phyloP scores from a whole-genome alignment of 257 asterid species.

The Solanum acaule region DNA sequence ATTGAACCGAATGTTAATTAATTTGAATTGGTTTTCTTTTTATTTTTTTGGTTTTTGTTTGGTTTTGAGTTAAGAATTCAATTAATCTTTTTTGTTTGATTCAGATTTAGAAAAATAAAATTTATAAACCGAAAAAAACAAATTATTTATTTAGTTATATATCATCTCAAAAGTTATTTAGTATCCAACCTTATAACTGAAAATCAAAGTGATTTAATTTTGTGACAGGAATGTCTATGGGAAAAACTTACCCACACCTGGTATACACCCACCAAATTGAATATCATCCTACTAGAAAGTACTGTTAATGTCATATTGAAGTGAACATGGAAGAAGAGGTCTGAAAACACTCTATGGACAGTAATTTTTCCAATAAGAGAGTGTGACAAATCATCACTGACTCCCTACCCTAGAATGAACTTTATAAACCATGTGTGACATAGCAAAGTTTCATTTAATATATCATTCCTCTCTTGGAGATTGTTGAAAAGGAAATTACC shows the following conservation, averaged over 20 bases:
- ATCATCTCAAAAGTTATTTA: no score
- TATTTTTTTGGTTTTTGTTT: no score
- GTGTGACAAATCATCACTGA: not conserved
- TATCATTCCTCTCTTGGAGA: not conserved
- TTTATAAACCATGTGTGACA: not conserved
- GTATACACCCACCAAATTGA: not conserved
- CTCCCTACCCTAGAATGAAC: not conserved
- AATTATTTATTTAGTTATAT: no score
- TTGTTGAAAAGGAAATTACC: not conserved
- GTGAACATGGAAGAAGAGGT: not conserved
- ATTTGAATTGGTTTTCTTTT: no score
- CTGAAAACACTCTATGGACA: not conserved
- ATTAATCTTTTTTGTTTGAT: no score
- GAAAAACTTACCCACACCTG: no score
- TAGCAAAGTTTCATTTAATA: not conserved
- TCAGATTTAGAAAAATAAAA: no score
- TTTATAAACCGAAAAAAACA: no score
- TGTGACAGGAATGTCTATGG: not conserved
- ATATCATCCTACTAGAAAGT: not conserved
- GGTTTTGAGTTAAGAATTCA: no score
- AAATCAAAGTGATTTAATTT: no score
- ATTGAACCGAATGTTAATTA: no score
- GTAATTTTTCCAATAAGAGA: not conserved
- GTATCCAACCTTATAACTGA: not conserved
- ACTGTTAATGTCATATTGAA: not conserved